A percentile compares a stretch with the other conserved stretches of the same genome.
Conservation (phyloP, 1,284 basidiomycete species). For the Sporisorium reilianum region DNA sequence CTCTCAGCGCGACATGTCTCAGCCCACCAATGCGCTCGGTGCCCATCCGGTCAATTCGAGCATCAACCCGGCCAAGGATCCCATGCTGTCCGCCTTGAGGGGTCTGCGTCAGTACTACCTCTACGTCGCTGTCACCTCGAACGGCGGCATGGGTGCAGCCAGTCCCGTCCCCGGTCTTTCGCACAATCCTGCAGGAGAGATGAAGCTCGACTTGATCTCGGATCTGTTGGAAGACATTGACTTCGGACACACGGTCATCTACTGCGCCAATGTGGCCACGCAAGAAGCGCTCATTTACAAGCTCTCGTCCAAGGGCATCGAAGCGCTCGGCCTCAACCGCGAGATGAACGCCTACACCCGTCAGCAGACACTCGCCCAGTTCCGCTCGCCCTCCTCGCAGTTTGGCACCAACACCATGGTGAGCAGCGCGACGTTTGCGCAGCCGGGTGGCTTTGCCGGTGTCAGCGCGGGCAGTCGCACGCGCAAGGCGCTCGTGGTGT, state of each 20-base stretch:
- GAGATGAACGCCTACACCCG: constrained; percentile 87
- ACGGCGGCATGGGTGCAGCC: constrained; percentile 82
- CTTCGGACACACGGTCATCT: constrained; percentile 62
- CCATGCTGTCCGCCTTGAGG: constrained; percentile 46
- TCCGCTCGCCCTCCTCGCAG: constrained; percentile 73
- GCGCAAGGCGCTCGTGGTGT: constrained; percentile 81
- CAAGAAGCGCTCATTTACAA: constrained; percentile 75
- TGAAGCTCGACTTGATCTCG: constrained; percentile 94
- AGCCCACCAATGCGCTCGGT: constrained; percentile 57
- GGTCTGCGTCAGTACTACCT: constrained; percentile 65
- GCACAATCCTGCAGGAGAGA: constrained; percentile 87
- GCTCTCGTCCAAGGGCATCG: constrained; percentile 83
- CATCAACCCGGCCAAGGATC: constrained; percentile 47
- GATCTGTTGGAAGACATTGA: constrained; percentile 93
- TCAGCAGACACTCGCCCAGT: constrained; percentile 82
- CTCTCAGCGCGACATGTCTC: constrained; percentile 77
- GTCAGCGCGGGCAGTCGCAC: constrained; percentile 31
- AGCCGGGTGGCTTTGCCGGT: constrained; percentile 75
- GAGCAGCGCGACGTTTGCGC: constrained; percentile 71
- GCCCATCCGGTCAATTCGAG: constrained; percentile 53
- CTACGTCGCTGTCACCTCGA: constrained; percentile 68
- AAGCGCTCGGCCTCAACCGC: constrained; percentile 80
- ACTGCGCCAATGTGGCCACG: constrained; percentile 62
- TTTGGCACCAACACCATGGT: constrained; percentile 38
- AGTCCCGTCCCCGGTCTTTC: constrained; percentile 82